These are phyloP conservation scores for Achaetomiella virescens DNA, from an alignment of 495 filamentous ascomycete species.

Conservation along the genomic window DNA sequence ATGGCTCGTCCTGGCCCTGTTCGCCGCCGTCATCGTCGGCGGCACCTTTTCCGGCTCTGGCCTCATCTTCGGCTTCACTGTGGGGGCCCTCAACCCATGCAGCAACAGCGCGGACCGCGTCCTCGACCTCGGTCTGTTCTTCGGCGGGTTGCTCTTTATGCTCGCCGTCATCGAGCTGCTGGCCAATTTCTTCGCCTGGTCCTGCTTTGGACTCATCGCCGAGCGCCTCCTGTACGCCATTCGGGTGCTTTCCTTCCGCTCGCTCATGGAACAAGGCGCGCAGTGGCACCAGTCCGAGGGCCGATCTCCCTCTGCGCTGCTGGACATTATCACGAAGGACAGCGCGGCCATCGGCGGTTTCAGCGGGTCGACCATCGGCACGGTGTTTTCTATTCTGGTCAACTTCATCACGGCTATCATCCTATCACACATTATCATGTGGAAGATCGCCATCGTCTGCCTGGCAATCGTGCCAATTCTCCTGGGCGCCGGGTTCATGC, in stretches of 20 bases:
- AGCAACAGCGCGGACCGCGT: slow-evolving; percentile 36
- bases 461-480: slow-evolving; percentile 70
- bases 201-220: slow-evolving; percentile 68
- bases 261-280: slow-evolving; percentile 86
- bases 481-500: slow-evolving; percentile 69
- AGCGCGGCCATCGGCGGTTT: slow-evolving; percentile 74
- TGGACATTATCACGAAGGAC: slow-evolving; percentile 72
- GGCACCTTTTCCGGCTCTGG: slow-evolving; percentile 28
- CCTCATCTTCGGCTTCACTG: slow-evolving; percentile 29
- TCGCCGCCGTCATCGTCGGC: slow-evolving; percentile 21
- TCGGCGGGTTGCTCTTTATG: slow-evolving; percentile 86
- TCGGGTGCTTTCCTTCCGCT: slow-evolving; percentile 69
- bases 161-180: slow-evolving; percentile 70
- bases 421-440: slow-evolving; percentile 65
- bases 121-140: slow-evolving; percentile 67
- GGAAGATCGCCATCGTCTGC: slow-evolving; percentile 83
- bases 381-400: slow-evolving; percentile 65
- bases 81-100: slow-evolving; percentile 30
- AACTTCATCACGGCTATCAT: slow-evolving; percentile 62
- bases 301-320: slow-evolving; percentile 72
- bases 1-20: slow-evolving; percentile 15
- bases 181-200: slow-evolving; percentile 58
- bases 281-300: slow-evolving; percentile 74
- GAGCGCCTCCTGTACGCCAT: slow-evolving; percentile 70
- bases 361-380: slow-evolving; percentile 70